Base-by-base conservation (phyloP, 768 basidiomycete genomes). In the Trametopsis cervina region DNA sequence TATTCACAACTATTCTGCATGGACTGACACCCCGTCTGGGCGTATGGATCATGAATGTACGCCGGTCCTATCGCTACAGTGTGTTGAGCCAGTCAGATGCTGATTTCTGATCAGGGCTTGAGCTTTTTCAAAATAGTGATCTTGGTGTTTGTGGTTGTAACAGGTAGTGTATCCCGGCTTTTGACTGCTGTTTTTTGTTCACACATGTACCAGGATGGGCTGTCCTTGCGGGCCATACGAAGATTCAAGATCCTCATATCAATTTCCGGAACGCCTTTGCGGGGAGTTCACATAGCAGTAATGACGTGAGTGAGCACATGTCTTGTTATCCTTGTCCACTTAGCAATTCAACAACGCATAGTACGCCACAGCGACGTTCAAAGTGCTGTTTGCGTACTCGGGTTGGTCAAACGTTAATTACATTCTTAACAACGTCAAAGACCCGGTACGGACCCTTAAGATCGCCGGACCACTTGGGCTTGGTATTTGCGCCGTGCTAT, bases 351-450 rank as follows among this genome's bases (percentile, higher is more conserved):
- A 33, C 9, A 7, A 33, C 15, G 29, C 7, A 33, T 43, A 80
- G 78, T 82, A 79, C 47, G 79, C 77, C 0, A 77, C 78, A 0
- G 80, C 77, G 2, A 78, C 70, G 0, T 78, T 77, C 70, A 79
- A 81, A 51, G 76, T 81, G 18, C 62, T 81, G 17, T 65, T 68
- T 46, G 58, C 71, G 1, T 76, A 72, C 47, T 35, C 58, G 1
- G 78, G 78, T 4, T 80, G 79, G 78, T 74, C 74, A 2, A 75
- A 73, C 39, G 73, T 75, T 21, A 79, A 79, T 55, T 77, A 77
- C 45, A 78, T 81, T 5, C 61, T 81, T 47, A 80, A 79, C 61
- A 77, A 81, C 9, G 77, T 82, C 44, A 74, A 72, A 51, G 65
- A 80, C 54, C 80, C 80, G 0, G 68, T 80, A 2, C 71, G 76